Conservation (phyloP, 1,284 basidiomycete species). For the Puccinia brachypodii region DNA sequence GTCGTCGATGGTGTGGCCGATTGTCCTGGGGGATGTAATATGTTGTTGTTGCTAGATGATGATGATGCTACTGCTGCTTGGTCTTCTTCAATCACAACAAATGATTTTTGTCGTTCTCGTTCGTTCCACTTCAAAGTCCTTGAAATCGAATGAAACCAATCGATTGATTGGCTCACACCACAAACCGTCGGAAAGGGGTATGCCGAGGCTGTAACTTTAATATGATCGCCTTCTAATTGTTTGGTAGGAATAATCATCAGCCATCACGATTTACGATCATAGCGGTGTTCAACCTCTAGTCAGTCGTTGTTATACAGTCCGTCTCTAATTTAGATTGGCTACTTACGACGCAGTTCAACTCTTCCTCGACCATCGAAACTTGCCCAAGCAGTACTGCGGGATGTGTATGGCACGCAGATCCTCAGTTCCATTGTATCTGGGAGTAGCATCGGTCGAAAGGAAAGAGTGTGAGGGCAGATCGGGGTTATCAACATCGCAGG, state of each 20-base stretch:
- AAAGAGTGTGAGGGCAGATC: slow-evolving; percentile 97
- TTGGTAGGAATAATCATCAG: background rate
- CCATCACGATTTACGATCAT: background rate
- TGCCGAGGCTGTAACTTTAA: slow-evolving; percentile 95
- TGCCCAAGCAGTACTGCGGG: slow-evolving; percentile 96
- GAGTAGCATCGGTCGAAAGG: slow-evolving; percentile 96
- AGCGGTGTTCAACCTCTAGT: background rate
- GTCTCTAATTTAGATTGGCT: background rate
- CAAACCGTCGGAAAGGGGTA: slow-evolving; percentile 99
- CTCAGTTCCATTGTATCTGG: slow-evolving; percentile 98
- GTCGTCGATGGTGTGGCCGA: slow-evolving; percentile 51
- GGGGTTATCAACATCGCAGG: slow-evolving; percentile 95
- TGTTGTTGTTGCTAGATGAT: slow-evolving; percentile 18
- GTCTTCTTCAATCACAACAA: slow-evolving; percentile 90
- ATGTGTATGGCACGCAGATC: slow-evolving; percentile 98
- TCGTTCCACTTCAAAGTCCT: slow-evolving; percentile 97
- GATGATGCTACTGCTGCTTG: no score
- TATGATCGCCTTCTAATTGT: slow-evolving; percentile 80
- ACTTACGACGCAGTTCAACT: slow-evolving; percentile 75
- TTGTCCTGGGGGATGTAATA: background rate
- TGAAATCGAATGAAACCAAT: slow-evolving; percentile 97
- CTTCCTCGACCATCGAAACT: slow-evolving; percentile 96
- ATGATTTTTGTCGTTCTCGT: slow-evolving; percentile 92
- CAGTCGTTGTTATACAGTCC: background rate
- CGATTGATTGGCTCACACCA: slow-evolving; percentile 91